A percentile compares a stretch with the other conserved stretches of the same genome.
phyloP scores from a whole-genome alignment of 106 monocot species.

The Dendrobium huoshanense region DNA sequence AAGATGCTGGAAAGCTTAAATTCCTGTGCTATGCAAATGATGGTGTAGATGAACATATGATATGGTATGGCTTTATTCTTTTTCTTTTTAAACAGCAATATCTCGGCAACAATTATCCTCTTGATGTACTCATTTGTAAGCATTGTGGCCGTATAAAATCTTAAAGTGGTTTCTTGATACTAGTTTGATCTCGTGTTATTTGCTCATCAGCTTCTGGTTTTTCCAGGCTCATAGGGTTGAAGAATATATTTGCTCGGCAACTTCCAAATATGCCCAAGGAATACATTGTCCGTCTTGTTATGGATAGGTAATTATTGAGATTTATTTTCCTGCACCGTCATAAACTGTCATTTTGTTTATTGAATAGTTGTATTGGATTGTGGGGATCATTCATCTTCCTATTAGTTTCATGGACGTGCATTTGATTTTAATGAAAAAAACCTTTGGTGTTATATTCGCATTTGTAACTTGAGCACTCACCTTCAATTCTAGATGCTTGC shows the following conservation, averaged over 20 bases:
- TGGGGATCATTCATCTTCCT: not conserved
- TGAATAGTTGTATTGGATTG: not conserved
- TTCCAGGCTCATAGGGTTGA: conserved; percentile 87
- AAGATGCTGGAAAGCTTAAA: conserved; percentile 80
- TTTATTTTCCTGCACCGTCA: not conserved
- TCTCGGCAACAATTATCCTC: not conserved
- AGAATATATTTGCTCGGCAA: conserved; percentile 96
- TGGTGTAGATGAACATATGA: conserved; percentile 97
- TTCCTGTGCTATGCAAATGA: conserved; percentile 94
- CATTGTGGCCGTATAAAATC: not conserved
- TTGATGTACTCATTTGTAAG: not conserved
- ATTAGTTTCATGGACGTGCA: not conserved
- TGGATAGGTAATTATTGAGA: conserved; percentile 69
- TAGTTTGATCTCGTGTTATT: not conserved
- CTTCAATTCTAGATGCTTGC: not conserved
- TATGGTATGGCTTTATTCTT: conserved; percentile 48
- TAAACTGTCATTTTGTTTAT: not conserved
- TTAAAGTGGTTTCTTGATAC: not conserved
- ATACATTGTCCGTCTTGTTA: conserved; percentile 97
- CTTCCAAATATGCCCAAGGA: conserved; percentile 99
- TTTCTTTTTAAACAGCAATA: conserved; percentile 6
- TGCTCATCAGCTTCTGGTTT: not conserved
- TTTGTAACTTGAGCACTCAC: not conserved
- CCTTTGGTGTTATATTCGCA: not conserved
- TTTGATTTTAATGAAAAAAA: not conserved